Percentiles rank a stretch among this genome's conserved stretches.
These are phyloP conservation scores for Citrus mangshanensis DNA, from an alignment of 345 rosid species.

Conservation along the genomic window DNA sequence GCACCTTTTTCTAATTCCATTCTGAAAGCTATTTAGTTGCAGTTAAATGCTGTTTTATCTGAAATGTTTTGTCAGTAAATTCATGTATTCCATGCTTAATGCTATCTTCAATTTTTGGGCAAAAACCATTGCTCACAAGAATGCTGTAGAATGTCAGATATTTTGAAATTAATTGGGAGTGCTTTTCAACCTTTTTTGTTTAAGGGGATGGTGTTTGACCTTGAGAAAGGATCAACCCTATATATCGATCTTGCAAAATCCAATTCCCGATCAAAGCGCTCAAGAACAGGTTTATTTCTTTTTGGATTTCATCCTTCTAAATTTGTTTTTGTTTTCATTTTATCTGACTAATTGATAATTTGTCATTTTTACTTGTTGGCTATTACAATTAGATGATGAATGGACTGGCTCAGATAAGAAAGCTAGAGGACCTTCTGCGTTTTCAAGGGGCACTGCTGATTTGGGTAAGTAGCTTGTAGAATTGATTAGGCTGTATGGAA, in stretches of 20 bases:
- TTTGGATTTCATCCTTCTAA: conserved; percentile 1
- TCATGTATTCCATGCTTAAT: background rate
- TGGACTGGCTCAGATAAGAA: conserved; percentile 58
- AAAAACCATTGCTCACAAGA: background rate
- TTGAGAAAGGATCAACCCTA: conserved; percentile 79
- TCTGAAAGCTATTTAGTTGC: background rate
- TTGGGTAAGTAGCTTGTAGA: conserved; percentile 46
- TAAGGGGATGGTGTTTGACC: conserved; percentile 90
- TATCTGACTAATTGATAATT: background rate
- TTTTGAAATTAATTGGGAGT: background rate
- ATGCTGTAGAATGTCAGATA: background rate
- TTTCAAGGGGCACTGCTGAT: conserved; percentile 37
- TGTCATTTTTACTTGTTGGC: conserved; percentile 6
- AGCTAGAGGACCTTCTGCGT: conserved; percentile 35
- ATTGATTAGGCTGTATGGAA: conserved; percentile 9
- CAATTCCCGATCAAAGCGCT: conserved; percentile 83
- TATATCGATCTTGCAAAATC: conserved; percentile 85
- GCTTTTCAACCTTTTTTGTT: conserved; percentile 21
- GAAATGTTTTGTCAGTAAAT: background rate
- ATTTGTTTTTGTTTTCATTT: background rate
- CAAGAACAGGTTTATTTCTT: conserved; percentile 54
- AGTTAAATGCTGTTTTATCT: background rate
- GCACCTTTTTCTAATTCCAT: background rate
- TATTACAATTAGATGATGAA: conserved; percentile 48
- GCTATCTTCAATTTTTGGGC: background rate